A percentile compares a stretch with the other conserved stretches of the same genome.
Conservation (phyloP, 176 grass and related monocot genomes). For the Carex littledalei region DNA sequence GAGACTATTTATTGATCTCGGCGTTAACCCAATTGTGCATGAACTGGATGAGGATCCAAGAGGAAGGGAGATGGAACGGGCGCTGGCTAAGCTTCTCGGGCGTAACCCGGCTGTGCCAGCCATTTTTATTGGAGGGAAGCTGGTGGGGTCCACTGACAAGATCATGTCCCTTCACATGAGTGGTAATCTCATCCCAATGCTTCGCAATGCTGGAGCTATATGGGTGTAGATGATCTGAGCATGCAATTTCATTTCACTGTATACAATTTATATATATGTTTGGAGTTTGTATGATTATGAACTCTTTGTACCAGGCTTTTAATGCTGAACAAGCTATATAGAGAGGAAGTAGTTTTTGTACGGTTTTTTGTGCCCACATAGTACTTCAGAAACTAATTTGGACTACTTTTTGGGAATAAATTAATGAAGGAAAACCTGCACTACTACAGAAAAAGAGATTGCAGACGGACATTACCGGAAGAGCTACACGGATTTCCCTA, state of each 20-base stretch:
- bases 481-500: no score
- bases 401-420: slow-evolving; percentile 1
- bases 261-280: not conserved
- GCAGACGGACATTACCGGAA: no score
- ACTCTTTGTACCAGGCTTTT: not conserved
- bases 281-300: slow-evolving; percentile 1
- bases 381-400: not conserved
- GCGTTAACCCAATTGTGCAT: slow-evolving; percentile 36
- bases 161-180: slow-evolving; percentile 56
- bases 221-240: slow-evolving; percentile 32
- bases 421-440: not conserved
- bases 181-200: slow-evolving; percentile 42
- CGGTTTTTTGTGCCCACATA: slow-evolving; percentile 1
- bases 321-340: not conserved
- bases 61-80: slow-evolving; percentile 42
- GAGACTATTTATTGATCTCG: not conserved
- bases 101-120: slow-evolving; percentile 28
- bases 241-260: not conserved
- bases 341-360: not conserved
- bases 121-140: slow-evolving; percentile 49
- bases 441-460: no score
- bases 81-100: slow-evolving; percentile 26
- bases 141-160: slow-evolving; percentile 46
- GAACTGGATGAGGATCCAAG: slow-evolving; percentile 41
- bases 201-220: slow-evolving; percentile 45